These are phyloP conservation scores for Naganishia sp. DNA, from an alignment of 1,284 basidiomycete species.

Conservation along the genomic window DNA sequence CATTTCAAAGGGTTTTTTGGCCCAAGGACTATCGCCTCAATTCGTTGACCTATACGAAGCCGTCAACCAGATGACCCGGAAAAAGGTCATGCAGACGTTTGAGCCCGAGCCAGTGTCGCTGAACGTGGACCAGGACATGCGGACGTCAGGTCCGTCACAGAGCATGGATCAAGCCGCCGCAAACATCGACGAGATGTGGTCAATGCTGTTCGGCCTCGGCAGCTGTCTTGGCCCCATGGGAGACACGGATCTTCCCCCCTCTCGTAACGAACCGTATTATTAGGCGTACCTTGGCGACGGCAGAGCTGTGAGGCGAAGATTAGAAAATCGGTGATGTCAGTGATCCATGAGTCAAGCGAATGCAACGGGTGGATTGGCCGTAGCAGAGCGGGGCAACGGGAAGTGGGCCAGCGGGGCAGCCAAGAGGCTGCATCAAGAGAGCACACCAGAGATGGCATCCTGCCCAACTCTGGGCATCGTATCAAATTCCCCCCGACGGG, in stretches of 20 bases:
- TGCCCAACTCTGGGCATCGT: too few relatives aligned
- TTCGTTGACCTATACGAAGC: slow-evolving; percentile 9
- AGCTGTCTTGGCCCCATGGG: neutral
- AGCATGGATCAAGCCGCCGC: slow-evolving; percentile 3
- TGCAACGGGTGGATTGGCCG: too few relatives aligned
- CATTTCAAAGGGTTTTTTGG: slow-evolving; percentile 15
- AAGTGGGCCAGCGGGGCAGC: too few relatives aligned
- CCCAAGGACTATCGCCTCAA: slow-evolving; percentile 6
- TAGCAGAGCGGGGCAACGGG: too few relatives aligned
- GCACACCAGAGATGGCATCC: too few relatives aligned
- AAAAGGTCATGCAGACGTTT: slow-evolving; percentile 18
- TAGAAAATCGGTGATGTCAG: too few relatives aligned
- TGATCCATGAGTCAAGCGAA: too few relatives aligned
- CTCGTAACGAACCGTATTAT: slow-evolving; percentile 2
- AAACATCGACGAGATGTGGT: slow-evolving; percentile 16
- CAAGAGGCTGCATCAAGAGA: too few relatives aligned
- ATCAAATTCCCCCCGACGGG: too few relatives aligned
- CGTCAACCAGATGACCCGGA: slow-evolving; percentile 11
- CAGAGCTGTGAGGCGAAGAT: too few relatives aligned
- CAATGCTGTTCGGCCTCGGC: slow-evolving; percentile 11
- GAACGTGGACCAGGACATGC: neutral
- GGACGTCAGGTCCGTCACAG: neutral
- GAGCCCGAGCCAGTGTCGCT: slow-evolving; percentile 1
- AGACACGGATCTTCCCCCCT: neutral
- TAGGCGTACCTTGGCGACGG: too few relatives aligned